Evolutionary conservation across 805 yeast genomes (phyloP), one percentile per base, ranked within the genome.

Genomic region (Cyberlindnera galapagoensis): DNA sequence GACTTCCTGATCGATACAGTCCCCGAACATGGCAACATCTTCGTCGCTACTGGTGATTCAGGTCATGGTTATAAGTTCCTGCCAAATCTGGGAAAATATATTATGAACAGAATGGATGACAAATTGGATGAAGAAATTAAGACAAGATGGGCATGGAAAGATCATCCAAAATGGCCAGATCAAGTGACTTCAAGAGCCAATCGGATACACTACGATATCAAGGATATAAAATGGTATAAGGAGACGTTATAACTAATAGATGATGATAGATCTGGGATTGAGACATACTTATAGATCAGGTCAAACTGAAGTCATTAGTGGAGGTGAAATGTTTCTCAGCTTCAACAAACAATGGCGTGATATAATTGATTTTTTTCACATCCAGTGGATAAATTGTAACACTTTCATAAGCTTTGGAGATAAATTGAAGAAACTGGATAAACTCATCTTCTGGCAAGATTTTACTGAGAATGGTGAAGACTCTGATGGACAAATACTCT

Each of bases 1-100:
- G 46, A 52, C 28, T 56, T 57, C 37, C 39, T 57, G 11, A 43
- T 57, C 23, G 46, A 54, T 25, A 47, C 47, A 7, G 60, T 56
- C 30, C 62, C 62, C 18, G 44, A 51, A 3, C 49, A 45, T 16
- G 33, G 38, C 21, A 46, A 49, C 0, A 30, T 58, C 24, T 34
- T 56, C 19, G 29, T 60, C 13, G 62, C 55, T 10, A 53, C 64
- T 21, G 65, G 65, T 27, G 65, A 59, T 25, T 57, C 63, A 6
- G 63, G 65, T 1, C 52, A 56, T 27, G 62, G 62, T 0, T 60
- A 57, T 49, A 59, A 56, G 44, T 48, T 48, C 36, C 53, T 59
- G 60, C 64, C 65, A 6, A 43, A 43, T 14, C 44, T 58, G 20
- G 64, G 63, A 20, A 44, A 53, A 18, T 57, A 51, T 32, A 49